phyloP scores from a whole-genome alignment of 2,329 filamentous ascomycete species.

The Sclerotinia spermophila region DNA sequence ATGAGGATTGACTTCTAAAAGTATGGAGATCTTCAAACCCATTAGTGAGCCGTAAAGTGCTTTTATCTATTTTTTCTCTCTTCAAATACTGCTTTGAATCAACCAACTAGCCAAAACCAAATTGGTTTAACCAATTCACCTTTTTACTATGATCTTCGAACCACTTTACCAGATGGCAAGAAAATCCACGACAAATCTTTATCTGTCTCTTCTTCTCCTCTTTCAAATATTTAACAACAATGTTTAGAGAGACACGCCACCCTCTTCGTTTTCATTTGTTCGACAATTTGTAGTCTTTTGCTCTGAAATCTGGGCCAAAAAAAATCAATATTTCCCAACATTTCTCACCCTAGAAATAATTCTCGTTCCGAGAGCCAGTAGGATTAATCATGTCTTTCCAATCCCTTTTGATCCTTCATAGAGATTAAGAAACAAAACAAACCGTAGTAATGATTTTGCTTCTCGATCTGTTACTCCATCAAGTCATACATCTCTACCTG shows the following conservation, averaged over 20 bases:
- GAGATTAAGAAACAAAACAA: fast-evolving
- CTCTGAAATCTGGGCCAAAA: no score
- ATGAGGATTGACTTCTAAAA: background rate
- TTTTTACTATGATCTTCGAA: background rate
- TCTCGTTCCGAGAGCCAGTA: background rate
- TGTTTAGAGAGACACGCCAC: no score
- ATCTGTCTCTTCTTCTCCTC: fast-evolving
- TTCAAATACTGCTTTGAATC: background rate
- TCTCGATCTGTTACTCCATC: background rate
- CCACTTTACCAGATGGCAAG: background rate
- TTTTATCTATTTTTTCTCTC: background rate
- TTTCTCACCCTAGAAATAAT: background rate
- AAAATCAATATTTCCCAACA: no score
- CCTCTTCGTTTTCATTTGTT: no score
- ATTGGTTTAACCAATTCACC: no score
- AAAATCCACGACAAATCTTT: background rate
- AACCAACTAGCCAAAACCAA: background rate
- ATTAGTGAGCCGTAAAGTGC: background rate
- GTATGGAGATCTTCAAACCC: no score
- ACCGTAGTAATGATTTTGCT: fast-evolving
- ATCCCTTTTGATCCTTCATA: background rate
- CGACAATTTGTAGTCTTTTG: no score
- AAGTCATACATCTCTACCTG: no score
- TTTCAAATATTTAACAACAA: no score
- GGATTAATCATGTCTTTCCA: background rate